phyloP scores from a whole-genome alignment of 768 basidiomycete species.

The Cyclocybe aegerita region DNA sequence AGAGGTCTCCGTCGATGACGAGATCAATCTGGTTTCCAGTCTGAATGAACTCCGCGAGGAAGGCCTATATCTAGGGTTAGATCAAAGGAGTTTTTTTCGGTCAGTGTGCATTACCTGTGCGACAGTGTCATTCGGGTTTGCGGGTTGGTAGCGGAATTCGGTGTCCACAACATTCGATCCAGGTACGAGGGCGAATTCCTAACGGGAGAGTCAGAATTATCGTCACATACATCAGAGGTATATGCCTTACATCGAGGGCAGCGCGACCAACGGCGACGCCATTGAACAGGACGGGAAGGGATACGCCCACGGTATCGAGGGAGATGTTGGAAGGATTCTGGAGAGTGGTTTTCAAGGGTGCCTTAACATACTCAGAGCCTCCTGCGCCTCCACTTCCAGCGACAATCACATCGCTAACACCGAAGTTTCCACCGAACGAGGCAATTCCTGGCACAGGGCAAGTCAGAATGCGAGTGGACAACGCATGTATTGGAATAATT shows the following conservation, averaged over 20 bases:
- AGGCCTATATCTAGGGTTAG: constrained; percentile 32
- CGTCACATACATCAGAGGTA: not conserved
- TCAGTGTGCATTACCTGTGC: constrained; percentile 38
- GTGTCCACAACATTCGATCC: constrained; percentile 51
- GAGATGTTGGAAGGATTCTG: constrained; percentile 71
- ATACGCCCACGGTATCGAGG: constrained; percentile 53
- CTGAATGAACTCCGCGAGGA: constrained; percentile 62
- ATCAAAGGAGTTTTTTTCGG: not conserved
- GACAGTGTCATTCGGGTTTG: constrained; percentile 61
- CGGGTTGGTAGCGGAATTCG: constrained; percentile 70
- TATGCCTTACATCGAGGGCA: constrained; percentile 48
- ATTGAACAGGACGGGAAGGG: constrained; percentile 59
- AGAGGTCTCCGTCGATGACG: constrained; percentile 56
- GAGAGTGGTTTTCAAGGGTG: constrained; percentile 57
- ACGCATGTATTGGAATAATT: constrained; percentile 2
- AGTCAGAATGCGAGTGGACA: not conserved
- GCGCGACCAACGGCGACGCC: constrained; percentile 59
- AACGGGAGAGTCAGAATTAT: constrained; percentile 1
- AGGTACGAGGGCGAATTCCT: constrained; percentile 59
- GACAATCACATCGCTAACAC: constrained; percentile 56
- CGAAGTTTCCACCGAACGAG: constrained; percentile 53
- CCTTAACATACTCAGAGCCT: constrained; percentile 56
- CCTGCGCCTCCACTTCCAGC: constrained; percentile 63
- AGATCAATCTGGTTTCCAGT: constrained; percentile 45
- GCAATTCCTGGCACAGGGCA: constrained; percentile 45